A percentile compares a stretch with the other conserved stretches of the same genome.
These are phyloP conservation scores for Bryopsis sp. DNA, from an alignment of 139 green algal genomes.

Conservation along the genomic window DNA sequence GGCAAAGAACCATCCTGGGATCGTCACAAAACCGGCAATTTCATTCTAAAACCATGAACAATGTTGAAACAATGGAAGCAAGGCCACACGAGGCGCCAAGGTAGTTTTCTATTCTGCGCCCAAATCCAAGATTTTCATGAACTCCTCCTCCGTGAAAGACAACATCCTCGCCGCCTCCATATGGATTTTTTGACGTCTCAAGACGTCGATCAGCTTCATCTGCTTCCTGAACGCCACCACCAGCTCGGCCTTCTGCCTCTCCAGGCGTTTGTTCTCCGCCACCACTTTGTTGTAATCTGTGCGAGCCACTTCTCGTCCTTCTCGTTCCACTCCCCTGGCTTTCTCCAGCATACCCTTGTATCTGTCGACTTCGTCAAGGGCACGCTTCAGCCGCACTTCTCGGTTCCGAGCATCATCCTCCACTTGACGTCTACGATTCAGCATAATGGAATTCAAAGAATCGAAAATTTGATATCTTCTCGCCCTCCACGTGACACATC, in stretches of 20 bases:
- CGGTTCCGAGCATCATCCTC: neutral
- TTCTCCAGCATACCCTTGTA: constrained; percentile 56
- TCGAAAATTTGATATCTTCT: neutral
- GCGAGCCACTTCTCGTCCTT: constrained; percentile 38
- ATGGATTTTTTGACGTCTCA: constrained; percentile 72
- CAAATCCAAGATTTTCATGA: constrained; percentile 47
- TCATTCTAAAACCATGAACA: too few species aligned
- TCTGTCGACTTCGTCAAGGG: constrained; percentile 56
- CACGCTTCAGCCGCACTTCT: constrained; percentile 54
- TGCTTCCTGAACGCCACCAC: constrained; percentile 76
- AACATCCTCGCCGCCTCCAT: constrained; percentile 66
- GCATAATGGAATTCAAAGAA: too few species aligned
- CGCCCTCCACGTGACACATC: neutral
- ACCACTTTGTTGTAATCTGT: constrained; percentile 41
- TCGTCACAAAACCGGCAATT: too few species aligned
- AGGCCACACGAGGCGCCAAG: too few species aligned
- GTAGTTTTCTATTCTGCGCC: constrained; percentile 23
- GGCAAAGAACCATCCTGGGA: too few species aligned
- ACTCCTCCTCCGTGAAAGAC: constrained; percentile 69
- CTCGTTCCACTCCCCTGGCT: constrained; percentile 35
- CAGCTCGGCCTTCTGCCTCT: constrained; percentile 66
- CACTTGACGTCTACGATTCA: neutral
- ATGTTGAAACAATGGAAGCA: too few species aligned
- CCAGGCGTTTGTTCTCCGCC: constrained; percentile 53
- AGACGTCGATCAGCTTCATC: constrained; percentile 74